These are phyloP conservation scores for Alectoria sarmentosa DNA, from an alignment of 495 filamentous ascomycete genomes.

Conservation along the genomic window DNA sequence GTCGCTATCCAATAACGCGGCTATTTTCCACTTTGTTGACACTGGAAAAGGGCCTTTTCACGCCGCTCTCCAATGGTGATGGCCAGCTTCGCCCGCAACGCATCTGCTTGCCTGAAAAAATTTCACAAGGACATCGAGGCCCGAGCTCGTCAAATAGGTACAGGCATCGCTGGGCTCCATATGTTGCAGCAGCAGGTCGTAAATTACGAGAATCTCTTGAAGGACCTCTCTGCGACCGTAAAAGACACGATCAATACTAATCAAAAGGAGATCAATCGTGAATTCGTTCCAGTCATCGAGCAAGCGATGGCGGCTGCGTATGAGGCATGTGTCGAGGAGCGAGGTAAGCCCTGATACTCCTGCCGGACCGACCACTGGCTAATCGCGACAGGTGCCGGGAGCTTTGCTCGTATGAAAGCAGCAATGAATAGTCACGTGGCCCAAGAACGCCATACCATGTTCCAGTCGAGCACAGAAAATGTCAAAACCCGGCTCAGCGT, in stretches of 20 bases:
- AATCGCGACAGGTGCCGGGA: slow-evolving; percentile 36
- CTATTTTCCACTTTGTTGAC: neutral
- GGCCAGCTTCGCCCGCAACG: slow-evolving; percentile 25
- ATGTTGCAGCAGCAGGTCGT: slow-evolving; percentile 41
- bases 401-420: slow-evolving; percentile 48
- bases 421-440: slow-evolving; percentile 47
- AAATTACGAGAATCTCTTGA: slow-evolving; percentile 36
- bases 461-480: slow-evolving; percentile 35
- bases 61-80: slow-evolving; percentile 37
- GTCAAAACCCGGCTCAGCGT: slow-evolving; percentile 34
- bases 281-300: slow-evolving; percentile 47
- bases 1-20: neutral
- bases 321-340: slow-evolving; percentile 36
- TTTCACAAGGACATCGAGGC: slow-evolving; percentile 41
- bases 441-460: slow-evolving; percentile 41
- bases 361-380: slow-evolving; percentile 2
- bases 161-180: slow-evolving; percentile 32
- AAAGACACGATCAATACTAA: slow-evolving; percentile 33
- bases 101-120: slow-evolving; percentile 26
- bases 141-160: slow-evolving; percentile 33
- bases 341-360: slow-evolving; percentile 30
- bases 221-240: slow-evolving; percentile 29
- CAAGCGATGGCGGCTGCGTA: slow-evolving; percentile 44
- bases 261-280: slow-evolving; percentile 51
- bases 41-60: slow-evolving; percentile 36